Percentiles rank a stretch among this genome's conserved stretches.
These are phyloP conservation scores for Staphylotrichum longicolle DNA, from an alignment of 495 filamentous ascomycete genomes.

Conservation along the genomic window DNA sequence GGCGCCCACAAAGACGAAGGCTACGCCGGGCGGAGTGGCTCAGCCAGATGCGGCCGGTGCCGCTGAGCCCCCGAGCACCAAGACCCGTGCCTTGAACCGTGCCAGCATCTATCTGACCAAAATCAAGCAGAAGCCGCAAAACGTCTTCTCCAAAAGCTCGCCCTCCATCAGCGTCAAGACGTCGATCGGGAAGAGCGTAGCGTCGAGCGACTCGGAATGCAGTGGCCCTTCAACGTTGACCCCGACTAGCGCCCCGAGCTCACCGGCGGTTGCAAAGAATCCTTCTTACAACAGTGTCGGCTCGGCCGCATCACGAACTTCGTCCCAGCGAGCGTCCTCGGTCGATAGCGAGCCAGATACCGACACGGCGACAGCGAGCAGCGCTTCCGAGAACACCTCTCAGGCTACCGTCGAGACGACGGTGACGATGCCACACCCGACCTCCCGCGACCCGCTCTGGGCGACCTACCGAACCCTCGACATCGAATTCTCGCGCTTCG, in stretches of 20 bases:
- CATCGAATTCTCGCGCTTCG: constrained; percentile 79
- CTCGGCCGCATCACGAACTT: constrained; percentile 49
- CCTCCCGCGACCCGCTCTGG: constrained; percentile 83
- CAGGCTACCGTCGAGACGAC: constrained; percentile 45
- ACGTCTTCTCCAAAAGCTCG: constrained; percentile 35
- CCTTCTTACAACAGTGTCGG: constrained; percentile 27
- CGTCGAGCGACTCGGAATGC: constrained; percentile 18
- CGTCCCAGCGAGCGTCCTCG: constrained; percentile 46
- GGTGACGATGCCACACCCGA: constrained; percentile 45
- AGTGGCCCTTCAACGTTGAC: constrained; percentile 13
- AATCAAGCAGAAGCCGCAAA: constrained; percentile 44
- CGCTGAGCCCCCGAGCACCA: constrained; percentile 31
- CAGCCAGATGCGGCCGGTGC: constrained; percentile 27
- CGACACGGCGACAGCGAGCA: constrained; percentile 49
- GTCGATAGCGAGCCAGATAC: constrained; percentile 26
- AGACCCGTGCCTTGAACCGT: constrained; percentile 29
- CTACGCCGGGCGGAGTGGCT: constrained; percentile 15
- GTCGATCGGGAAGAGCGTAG: constrained; percentile 31
- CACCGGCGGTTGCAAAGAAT: constrained; percentile 20
- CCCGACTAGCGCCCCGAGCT: constrained; percentile 4
- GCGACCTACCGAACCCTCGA: constrained; percentile 77
- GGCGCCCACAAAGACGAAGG: constrained; percentile 32
- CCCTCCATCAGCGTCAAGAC: constrained; percentile 25
- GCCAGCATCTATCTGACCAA: constrained; percentile 42
- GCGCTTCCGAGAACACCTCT: constrained; percentile 60